Evolutionary conservation across 1,284 basidiomycete species (phyloP), one percentile per base, ranked within the genome.

Genomic region (Trichosporon ovoides): DNA sequence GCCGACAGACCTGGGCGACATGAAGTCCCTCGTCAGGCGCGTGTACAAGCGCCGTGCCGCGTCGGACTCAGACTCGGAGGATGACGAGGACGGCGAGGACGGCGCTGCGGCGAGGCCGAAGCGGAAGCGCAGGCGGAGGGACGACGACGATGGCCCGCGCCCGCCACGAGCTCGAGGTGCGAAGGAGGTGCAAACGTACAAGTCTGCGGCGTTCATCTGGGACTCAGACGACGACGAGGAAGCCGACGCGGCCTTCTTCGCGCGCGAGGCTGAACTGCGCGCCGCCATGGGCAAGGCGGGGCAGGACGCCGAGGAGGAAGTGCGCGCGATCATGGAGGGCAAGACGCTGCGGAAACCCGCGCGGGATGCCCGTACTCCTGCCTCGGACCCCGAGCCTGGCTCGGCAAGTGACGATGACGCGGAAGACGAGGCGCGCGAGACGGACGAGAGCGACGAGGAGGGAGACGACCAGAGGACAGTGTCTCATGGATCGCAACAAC

Each of bases 161-260:
- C 24, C 60, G 53, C 24, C 56, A 22, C 60, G 37, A 58, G 59
- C 63, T 37, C 68, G 71, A 79, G 79, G 66, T 57, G 70, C 70
- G 56, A 66, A 57, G 59, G 89, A 93, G 73, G 81, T 84, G 67
- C 82, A 85, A 74, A 76, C 80, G 57, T 93, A 88, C 81, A 92
- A 92, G 77, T 88, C 86, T 12, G 91, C 91, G 7, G 87, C 91
- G 72, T 91, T 93, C 72, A 91, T 94, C 70, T 84, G 87, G 70
- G 91, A 94, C 74, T 89, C 88, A 65, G 91, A 95, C 68, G 73
- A 88, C 81, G 86, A 77, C 56, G 72, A 72, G 16, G 79, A 87
- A 48, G 65, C 68, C 3, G 75, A 78, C 37, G 64, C 58, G 22
- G 82, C 79, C 6, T 95, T 95, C 81, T 85, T 91, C 62, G 87